These are phyloP conservation scores for Phytophthora uliginosa DNA, from an alignment of 352 stramenopile genomes.

Conservation along the genomic window DNA sequence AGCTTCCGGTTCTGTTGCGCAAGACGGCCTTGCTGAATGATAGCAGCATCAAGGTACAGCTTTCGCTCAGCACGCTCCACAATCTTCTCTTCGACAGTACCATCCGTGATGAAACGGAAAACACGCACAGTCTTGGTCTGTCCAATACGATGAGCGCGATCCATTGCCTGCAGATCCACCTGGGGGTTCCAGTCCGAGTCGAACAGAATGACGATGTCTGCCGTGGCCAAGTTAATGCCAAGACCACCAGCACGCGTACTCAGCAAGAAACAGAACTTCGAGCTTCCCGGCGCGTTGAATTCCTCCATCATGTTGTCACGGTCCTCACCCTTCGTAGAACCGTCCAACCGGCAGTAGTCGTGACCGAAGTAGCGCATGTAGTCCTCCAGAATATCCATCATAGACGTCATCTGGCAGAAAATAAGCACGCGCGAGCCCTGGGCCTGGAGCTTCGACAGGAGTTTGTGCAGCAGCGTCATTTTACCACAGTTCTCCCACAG, in stretches of 20 bases:
- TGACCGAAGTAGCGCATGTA: slow-evolving; percentile 95
- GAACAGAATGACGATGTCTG: slow-evolving; percentile 99
- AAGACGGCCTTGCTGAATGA: slow-evolving; percentile 99
- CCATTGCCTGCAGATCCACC: slow-evolving; percentile 99
- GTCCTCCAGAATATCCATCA: slow-evolving; percentile 99
- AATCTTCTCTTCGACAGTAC: slow-evolving; percentile 99
- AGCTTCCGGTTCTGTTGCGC: slow-evolving; percentile 94
- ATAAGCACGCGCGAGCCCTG: slow-evolving; percentile 97
- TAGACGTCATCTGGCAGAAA: slow-evolving; percentile 99
- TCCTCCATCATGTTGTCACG: slow-evolving; percentile 96
- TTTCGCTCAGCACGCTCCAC: slow-evolving; percentile 98
- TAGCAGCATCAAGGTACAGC: slow-evolving; percentile 98
- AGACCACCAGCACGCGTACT: slow-evolving; percentile 97
- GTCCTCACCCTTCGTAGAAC: slow-evolving; percentile 88
- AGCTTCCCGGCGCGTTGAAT: slow-evolving; percentile 97
- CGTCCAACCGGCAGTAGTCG: slow-evolving; percentile 89
- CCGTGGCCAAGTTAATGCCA: slow-evolving; percentile 99
- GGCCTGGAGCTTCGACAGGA: slow-evolving; percentile 89
- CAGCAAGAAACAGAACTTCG: slow-evolving; percentile 98
- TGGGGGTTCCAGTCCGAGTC: slow-evolving; percentile 99
- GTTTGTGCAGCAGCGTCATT: slow-evolving; percentile 97
- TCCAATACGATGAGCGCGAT: slow-evolving; percentile 98
- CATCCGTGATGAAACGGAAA: slow-evolving; percentile 98
- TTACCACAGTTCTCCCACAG: slow-evolving; percentile 99
- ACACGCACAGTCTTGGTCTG: slow-evolving; percentile 99